Percentiles rank a stretch among this genome's conserved stretches.
These are phyloP conservation scores for Trichosanthes truncata DNA, from an alignment of 306 rosid species.

Conservation along the genomic window DNA sequence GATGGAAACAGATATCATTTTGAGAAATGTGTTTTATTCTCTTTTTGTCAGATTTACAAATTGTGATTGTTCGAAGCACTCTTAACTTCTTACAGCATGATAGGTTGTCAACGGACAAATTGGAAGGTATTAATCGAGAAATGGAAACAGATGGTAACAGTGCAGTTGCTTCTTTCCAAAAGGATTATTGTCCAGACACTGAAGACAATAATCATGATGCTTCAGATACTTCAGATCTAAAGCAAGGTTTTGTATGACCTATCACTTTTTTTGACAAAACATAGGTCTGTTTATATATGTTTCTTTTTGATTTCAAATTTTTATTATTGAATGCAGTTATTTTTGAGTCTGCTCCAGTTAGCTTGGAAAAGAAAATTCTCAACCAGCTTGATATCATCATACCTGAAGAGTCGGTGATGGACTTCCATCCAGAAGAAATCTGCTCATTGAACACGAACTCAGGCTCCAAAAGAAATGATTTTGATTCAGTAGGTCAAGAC, in stretches of 20 bases:
- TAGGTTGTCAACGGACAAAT: conserved; percentile 35
- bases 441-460: conserved; percentile 23
- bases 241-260: conserved; percentile 30
- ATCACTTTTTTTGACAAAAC: conserved; percentile 1
- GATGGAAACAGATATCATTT: not conserved
- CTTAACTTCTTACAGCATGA: conserved; percentile 60
- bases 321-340: conserved; percentile 36
- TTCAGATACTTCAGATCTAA: conserved; percentile 40
- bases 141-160: conserved; percentile 23
- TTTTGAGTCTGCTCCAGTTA: conserved; percentile 27
- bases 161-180: conserved; percentile 16
- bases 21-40: not conserved
- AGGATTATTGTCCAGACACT: conserved; percentile 21
- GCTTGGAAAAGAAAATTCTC: conserved; percentile 22
- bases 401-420: conserved; percentile 27
- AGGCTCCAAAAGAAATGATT: conserved; percentile 29
- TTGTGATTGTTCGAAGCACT: conserved; percentile 24
- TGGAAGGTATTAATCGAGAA: conserved; percentile 20
- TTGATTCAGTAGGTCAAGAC: conserved; percentile 53
- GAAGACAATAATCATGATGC: conserved; percentile 33
- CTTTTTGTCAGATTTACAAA: not conserved
- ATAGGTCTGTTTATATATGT: not conserved
- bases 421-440: conserved; percentile 25
- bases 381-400: conserved; percentile 17
- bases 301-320: not conserved